Percentiles rank a stretch among this genome's conserved stretches.
These are phyloP conservation scores for Scedosporium minutisporum DNA, from an alignment of 2,329 filamentous ascomycete species.

Conservation along the genomic window DNA sequence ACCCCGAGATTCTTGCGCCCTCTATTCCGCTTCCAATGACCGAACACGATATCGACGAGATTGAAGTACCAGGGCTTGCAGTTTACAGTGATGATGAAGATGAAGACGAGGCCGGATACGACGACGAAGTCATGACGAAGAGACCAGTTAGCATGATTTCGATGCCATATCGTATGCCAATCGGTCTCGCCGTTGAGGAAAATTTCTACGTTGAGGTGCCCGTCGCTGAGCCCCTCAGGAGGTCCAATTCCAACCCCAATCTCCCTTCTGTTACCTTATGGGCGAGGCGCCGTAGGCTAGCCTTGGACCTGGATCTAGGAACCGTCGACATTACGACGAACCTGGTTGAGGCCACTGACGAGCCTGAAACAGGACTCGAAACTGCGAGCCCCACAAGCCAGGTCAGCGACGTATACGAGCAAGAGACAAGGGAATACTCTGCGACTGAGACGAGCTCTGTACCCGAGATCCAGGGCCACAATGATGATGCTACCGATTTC, in stretches of 20 bases:
- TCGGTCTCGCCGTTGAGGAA: neutral
- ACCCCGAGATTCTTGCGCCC: constrained; percentile 22
- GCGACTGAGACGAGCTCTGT: neutral
- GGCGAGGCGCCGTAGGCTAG: neutral
- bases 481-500: constrained; percentile 40
- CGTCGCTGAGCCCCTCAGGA: constrained; percentile 26
- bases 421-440: neutral
- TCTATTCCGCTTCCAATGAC: constrained; percentile 58
- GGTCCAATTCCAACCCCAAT: constrained; percentile 40
- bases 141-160: constrained; percentile 40
- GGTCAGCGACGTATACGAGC: constrained; percentile 6
- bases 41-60: constrained; percentile 65
- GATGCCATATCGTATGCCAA: constrained; percentile 14
- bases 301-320: neutral
- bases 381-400: neutral
- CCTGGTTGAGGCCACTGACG: neutral
- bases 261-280: constrained; percentile 18
- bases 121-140: constrained; percentile 19
- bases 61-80: constrained; percentile 65
- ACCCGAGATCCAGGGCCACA: constrained; percentile 3
- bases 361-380: neutral
- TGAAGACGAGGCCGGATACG: constrained; percentile 28
- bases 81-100: constrained; percentile 53
- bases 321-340: neutral
- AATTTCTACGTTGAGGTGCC: constrained; percentile 6